Percentiles rank a stretch among this genome's conserved stretches.
Conservation (phyloP, 345 rosid species). For the Boechera retrofracta region DNA sequence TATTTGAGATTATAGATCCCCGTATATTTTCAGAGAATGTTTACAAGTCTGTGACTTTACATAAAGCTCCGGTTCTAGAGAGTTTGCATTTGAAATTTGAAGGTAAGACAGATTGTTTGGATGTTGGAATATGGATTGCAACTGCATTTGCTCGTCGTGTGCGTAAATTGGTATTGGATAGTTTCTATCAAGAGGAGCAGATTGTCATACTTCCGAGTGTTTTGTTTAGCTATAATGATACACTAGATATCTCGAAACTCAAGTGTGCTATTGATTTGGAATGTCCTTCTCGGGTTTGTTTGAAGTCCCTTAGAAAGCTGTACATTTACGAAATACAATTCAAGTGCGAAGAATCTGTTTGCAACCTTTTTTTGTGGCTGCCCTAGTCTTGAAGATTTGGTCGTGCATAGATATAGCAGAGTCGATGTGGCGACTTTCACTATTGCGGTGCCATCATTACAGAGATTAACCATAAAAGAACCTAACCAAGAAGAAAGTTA, state of each 20-base stretch:
- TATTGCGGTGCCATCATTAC: constrained; percentile 2
- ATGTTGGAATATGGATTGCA: background rate
- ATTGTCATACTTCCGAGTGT: background rate
- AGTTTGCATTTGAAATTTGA: background rate
- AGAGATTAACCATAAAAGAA: background rate
- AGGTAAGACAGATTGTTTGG: background rate
- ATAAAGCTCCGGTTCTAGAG: constrained; percentile 1
- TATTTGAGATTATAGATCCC: background rate
- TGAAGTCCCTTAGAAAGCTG: constrained; percentile 2
- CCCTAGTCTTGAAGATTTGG: constrained; percentile 17
- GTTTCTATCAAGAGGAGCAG: background rate
- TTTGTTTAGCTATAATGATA: background rate
- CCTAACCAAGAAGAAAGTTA: background rate
- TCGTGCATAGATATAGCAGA: background rate
- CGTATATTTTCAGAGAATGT: background rate
- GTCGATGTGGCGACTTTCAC: background rate
- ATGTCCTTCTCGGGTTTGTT: background rate
- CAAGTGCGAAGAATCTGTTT: background rate
- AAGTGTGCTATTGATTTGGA: background rate
- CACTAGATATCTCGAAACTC: background rate
- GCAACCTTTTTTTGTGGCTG: background rate
- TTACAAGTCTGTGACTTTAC: background rate
- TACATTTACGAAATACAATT: background rate
- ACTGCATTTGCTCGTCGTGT: background rate
- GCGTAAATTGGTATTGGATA: background rate